A percentile compares a stretch with the other conserved stretches of the same genome.
These are phyloP conservation scores for Cymodocea nodosa DNA, from an alignment of 116 monocot genomes.

Conservation along the genomic window DNA sequence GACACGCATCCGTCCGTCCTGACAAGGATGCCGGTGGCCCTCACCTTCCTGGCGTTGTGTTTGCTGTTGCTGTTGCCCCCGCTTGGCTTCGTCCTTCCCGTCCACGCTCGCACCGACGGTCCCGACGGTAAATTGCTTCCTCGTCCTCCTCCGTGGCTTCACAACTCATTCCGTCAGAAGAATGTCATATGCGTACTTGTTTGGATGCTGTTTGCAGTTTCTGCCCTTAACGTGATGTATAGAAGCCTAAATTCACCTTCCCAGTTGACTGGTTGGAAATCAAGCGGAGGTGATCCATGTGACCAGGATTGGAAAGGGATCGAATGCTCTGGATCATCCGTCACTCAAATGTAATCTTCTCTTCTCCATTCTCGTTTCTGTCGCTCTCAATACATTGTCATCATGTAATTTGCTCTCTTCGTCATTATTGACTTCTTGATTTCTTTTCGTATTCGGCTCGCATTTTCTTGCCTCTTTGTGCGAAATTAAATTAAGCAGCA, in stretches of 20 bases:
- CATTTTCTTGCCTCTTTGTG: background rate
- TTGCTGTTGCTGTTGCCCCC: background rate
- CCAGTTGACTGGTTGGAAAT: slow-evolving; percentile 60
- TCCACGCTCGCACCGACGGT: slow-evolving; percentile 2
- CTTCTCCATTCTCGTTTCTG: background rate
- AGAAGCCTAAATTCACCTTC: slow-evolving; percentile 63
- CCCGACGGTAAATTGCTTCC: slow-evolving; percentile 2
- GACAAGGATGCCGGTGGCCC: no score
- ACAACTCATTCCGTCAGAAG: no score
- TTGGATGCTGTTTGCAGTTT: slow-evolving; percentile 32
- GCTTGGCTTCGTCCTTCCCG: background rate
- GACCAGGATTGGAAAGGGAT: slow-evolving; percentile 65
- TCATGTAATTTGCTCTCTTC: no score
- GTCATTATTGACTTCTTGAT: background rate
- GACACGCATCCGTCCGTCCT: no score
- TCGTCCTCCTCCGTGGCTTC: background rate
- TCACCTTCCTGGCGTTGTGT: background rate
- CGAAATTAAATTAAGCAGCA: slow-evolving; percentile 31
- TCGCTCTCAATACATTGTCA: no score
- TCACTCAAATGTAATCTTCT: slow-evolving; percentile 70
- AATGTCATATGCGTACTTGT: no score
- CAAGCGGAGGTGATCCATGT: slow-evolving; percentile 80
- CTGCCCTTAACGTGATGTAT: slow-evolving; percentile 86
- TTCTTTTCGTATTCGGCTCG: background rate
- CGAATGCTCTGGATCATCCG: slow-evolving; percentile 58